Conservation (phyloP, 306 rosid genomes). For the Gynostemma pentaphyllum region DNA sequence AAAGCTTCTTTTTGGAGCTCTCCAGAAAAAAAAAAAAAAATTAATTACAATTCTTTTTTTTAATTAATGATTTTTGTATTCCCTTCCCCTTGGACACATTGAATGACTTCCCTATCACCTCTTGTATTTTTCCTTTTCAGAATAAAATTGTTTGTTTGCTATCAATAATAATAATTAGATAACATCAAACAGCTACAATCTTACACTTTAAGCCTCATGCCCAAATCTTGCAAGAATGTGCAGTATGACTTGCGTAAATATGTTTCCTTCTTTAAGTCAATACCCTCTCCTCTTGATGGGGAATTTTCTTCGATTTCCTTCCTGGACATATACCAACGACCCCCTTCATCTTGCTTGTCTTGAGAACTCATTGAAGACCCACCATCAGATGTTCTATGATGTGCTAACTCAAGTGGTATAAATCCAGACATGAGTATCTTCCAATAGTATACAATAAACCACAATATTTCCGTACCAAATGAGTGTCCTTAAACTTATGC, state of each 20-base stretch:
- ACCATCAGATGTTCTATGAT: slow-evolving; percentile 32
- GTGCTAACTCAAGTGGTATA: slow-evolving; percentile 26
- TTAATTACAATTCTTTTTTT: too few species aligned
- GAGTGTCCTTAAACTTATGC: not conserved
- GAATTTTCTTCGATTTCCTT: slow-evolving; percentile 85
- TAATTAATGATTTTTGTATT: too few species aligned
- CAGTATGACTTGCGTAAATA: slow-evolving; percentile 91
- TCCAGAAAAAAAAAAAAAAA: too few species aligned
- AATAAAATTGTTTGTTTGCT: not conserved
- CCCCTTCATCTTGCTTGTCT: slow-evolving; percentile 31
- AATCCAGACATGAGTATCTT: slow-evolving; percentile 29
- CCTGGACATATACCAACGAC: slow-evolving; percentile 70
- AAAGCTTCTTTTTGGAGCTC: too few species aligned
- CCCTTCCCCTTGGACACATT: too few species aligned
- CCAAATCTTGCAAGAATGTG: slow-evolving; percentile 88
- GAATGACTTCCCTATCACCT: too few species aligned
- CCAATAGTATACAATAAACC: not conserved
- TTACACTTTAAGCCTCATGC: slow-evolving; percentile 98
- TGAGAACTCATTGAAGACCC: slow-evolving; percentile 21
- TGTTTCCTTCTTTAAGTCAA: slow-evolving; percentile 88
- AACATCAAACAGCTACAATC: slow-evolving; percentile 15
- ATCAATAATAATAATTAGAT: not conserved
- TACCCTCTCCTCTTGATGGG: slow-evolving; percentile 76
- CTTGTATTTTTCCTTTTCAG: too few species aligned
- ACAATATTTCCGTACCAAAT: not conserved